Conservation (phyloP, 768 basidiomycete species). For the Austroboletus eburneus region DNA sequence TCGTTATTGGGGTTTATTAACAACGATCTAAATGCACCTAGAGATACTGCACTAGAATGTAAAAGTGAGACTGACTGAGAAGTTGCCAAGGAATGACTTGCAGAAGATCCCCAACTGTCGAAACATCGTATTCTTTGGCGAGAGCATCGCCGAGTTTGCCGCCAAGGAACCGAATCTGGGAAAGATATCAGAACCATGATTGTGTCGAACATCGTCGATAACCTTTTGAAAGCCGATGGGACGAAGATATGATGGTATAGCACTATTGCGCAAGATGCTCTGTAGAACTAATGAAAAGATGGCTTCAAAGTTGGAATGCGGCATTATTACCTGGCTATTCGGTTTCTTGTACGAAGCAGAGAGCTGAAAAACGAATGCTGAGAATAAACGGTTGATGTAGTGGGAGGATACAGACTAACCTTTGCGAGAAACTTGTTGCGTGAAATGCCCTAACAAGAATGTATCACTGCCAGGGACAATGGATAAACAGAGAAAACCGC, state of each 20-base stretch:
- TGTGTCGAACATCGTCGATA: no score
- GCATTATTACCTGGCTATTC: slow-evolving; percentile 68
- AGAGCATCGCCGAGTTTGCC: slow-evolving; percentile 91
- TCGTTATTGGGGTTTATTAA: slow-evolving; percentile 5
- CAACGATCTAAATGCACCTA: slow-evolving; percentile 41
- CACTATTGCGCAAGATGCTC: slow-evolving; percentile 80
- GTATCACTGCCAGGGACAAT: neutral
- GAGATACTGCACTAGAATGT: slow-evolving; percentile 44
- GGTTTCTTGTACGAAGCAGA: slow-evolving; percentile 91
- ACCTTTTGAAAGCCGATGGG: slow-evolving; percentile 91
- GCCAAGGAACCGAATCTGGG: slow-evolving; percentile 87
- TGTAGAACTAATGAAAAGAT: slow-evolving; percentile 29
- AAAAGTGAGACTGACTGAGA: slow-evolving; percentile 4
- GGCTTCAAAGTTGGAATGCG: neutral
- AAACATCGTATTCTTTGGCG: slow-evolving; percentile 83
- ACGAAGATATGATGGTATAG: slow-evolving; percentile 78
- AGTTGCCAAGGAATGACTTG: slow-evolving; percentile 36
- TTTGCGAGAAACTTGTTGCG: slow-evolving; percentile 96
- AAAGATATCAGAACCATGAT: slow-evolving; percentile 2
- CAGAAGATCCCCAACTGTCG: slow-evolving; percentile 89
- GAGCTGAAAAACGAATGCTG: slow-evolving; percentile 44
- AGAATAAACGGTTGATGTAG: neutral
- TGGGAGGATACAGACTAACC: slow-evolving; percentile 37
- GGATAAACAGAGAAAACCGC: slow-evolving; percentile 24
- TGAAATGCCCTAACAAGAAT: slow-evolving; percentile 64